These are phyloP conservation scores for Aspergillus sclerotiicarbonarius DNA, from an alignment of 495 filamentous ascomycete genomes.

Conservation along the genomic window DNA sequence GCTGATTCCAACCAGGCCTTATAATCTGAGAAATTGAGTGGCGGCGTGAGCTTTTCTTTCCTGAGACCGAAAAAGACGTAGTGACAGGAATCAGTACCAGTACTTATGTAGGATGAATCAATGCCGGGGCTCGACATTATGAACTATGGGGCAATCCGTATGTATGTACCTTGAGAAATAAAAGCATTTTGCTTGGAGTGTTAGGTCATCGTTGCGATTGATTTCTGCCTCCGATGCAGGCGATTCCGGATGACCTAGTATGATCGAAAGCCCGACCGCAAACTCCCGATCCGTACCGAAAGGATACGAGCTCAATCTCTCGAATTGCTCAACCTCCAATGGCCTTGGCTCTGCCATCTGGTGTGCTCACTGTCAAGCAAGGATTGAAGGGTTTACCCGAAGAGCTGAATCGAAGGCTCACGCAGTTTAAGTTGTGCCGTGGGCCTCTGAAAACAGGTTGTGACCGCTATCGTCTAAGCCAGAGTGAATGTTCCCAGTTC, in stretches of 20 bases:
- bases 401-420: too few species aligned
- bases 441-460: too few species aligned
- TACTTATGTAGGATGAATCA: not conserved
- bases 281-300: constrained; percentile 47
- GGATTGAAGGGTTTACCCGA: not conserved
- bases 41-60: constrained; percentile 38
- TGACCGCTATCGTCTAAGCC: too few species aligned
- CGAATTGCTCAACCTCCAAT: constrained; percentile 23
- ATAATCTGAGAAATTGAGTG: constrained; percentile 42
- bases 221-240: constrained; percentile 46
- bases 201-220: constrained; percentile 40
- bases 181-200: constrained; percentile 53
- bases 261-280: constrained; percentile 46
- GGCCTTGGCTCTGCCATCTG: not conserved
- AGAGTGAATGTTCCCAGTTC: too few species aligned
- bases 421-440: too few species aligned
- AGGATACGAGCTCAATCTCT: constrained; percentile 34
- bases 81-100: not conserved
- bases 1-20: constrained; percentile 39
- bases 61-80: constrained; percentile 20
- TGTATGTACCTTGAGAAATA: constrained; percentile 46
- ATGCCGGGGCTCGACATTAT: not conserved
- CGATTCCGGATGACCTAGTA: constrained; percentile 41
- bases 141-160: not conserved
- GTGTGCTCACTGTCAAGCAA: not conserved